Base-by-base conservation (phyloP, 179 eudicot species). In the Drosera spatulata region DNA sequence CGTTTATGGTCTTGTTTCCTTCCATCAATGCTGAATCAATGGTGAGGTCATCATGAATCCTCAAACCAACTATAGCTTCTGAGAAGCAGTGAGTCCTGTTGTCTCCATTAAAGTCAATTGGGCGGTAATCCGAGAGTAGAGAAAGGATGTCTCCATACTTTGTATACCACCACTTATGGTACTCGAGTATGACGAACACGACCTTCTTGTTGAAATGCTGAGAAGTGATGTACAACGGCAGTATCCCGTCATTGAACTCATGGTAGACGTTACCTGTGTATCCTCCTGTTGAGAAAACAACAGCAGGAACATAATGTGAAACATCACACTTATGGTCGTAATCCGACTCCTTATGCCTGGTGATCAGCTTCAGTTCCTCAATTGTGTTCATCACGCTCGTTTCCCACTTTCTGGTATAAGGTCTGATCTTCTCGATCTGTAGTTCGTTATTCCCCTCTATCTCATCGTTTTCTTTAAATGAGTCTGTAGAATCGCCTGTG, bases 341-440 rank as follows among this genome's bases (percentile, higher is more conserved):
- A 0, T 43, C 62, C 39, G 67, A 66, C 22, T 65, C 67, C 38
- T 65, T 50, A 13, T 56, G 55, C 66, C 71, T 82, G 5, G 78
- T 75, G 53, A 86, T 61, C 13, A 91, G 87, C 61, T 78, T 67
- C 37, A 91, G 51, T 70, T 84, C 74, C 7, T 77, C 80, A 9
- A 91, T 72, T 11, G 86, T 76, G 62, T 67, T 66, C 98, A 91
- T 91, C 7, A 76, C 56, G 46, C 70, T 61, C 14, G 72, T 49
- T 68, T 91, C 98, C 98, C 98, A 91, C 78, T 91, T 88, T 62
- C 96, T 68, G 2, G 98, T 84, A 53, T 91, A 91, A 2, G 98
- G 98, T 70, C 44, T 80, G 42, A 91, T 76, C 47, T 79, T 93
- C 69, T 89, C 95, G 9, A 53, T 79, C 47, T 73, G 89, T 64